Base-by-base conservation (phyloP, 2,329 filamentous ascomycete genomes). In the Colletotrichum gigasporum region DNA sequence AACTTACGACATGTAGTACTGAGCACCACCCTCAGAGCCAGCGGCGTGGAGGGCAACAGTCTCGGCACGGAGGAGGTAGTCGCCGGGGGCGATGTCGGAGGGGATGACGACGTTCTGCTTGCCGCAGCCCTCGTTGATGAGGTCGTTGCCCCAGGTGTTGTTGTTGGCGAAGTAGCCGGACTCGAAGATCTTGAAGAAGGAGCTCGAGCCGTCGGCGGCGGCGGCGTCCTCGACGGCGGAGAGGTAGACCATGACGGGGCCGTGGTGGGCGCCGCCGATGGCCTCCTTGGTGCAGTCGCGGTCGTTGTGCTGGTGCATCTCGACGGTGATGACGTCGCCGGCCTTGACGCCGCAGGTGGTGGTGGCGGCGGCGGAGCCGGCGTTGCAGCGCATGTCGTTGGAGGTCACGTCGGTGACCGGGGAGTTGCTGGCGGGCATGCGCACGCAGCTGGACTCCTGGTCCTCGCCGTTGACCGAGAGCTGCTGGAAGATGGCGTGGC, bases 1-100 rank as follows among this genome's bases (percentile, higher is more conserved):
- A 4, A 14, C 10, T 12, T 34, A 34, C 16, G 30, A 66, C 68
- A 72, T 71, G 64, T 77, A 76, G 56, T 81, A 72, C 67, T 82
- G 79, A 12, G 79, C 79, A 18, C 77, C 78, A 32, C 72, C 70
- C 51, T 71, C 72, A 67, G 72, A 75, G 30, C 66, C 62, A 41
- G 76, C 78, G 7, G 71, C 72, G 75, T 87, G 84, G 6, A 87
- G 80, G 34, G 83, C 84, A 63, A 87, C 81, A 64, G 84, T 77
- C 74, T 87, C 84, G 68, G 84, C 81, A 55, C 84, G 80, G 35
- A 85, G 76, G 48, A 87, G 81, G 71, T 86, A 87, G 70, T 85
- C 80, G 39, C 85, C 85, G 5, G 81, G 70, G 18, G 78, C 79
- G 41, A 87, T 77, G 61, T 78, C 76, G 5, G 71, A 62, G 12